These are phyloP conservation scores for Aspergillus neoniger DNA, from an alignment of 2,329 filamentous ascomycete species.

Conservation along the genomic window DNA sequence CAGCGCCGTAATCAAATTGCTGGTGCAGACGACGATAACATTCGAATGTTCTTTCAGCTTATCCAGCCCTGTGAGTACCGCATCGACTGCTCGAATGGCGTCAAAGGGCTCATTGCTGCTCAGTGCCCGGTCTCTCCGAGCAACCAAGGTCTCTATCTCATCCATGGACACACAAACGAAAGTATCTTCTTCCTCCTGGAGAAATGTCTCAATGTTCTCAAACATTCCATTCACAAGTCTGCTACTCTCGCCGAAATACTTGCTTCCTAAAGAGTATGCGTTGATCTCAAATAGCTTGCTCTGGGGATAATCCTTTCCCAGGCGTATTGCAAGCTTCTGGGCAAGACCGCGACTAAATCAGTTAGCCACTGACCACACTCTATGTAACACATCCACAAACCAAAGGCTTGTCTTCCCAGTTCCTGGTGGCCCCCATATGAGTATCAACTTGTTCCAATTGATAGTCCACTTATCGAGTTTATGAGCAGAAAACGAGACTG, in stretches of 20 bases:
- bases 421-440: conserved; percentile 90
- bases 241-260: conserved; percentile 52
- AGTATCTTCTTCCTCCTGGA: conserved; percentile 41
- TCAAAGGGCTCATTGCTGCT: conserved; percentile 49
- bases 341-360: conserved; percentile 44
- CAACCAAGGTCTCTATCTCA: conserved; percentile 54
- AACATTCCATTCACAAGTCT: conserved; percentile 50
- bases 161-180: conserved; percentile 53
- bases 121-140: conserved; percentile 44
- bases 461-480: conserved; percentile 41
- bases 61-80: conserved; percentile 53
- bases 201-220: conserved; percentile 39
- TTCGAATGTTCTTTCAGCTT: conserved; percentile 46
- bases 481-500: conserved; percentile 35
- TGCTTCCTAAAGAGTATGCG: conserved; percentile 49
- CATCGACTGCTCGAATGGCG: conserved; percentile 52
- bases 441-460: conserved; percentile 59
- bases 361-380: not conserved
- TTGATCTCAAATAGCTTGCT: conserved; percentile 51
- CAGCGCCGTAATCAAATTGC: conserved; percentile 50
- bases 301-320: conserved; percentile 43
- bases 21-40: conserved; percentile 53
- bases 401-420: conserved; percentile 75
- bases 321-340: conserved; percentile 53
- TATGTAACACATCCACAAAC: conserved; percentile 8